A percentile compares a stretch with the other conserved stretches of the same genome.
Conservation (phyloP, 495 filamentous ascomycete species). For the Hyaloscypha finlandica region DNA sequence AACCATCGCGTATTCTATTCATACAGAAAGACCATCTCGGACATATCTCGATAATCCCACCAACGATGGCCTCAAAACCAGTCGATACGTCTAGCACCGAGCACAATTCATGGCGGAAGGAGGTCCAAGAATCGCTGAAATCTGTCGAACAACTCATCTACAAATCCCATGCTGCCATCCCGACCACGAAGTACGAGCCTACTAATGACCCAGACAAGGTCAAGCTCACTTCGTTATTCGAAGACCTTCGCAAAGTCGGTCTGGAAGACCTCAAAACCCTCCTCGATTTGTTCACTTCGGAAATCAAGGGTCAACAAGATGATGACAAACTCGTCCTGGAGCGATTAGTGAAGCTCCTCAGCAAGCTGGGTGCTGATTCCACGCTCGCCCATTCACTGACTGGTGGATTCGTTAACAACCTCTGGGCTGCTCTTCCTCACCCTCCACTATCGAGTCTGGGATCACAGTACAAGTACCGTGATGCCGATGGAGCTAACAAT, state of each 20-base stretch:
- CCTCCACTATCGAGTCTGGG: conserved; percentile 49
- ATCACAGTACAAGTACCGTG: conserved; percentile 59
- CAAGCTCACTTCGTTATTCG: conserved; percentile 15
- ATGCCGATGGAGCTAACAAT: conserved; percentile 72
- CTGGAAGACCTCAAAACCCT: conserved; percentile 37
- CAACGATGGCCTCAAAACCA: neutral
- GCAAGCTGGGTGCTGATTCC: conserved; percentile 38
- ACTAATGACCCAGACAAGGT: conserved; percentile 27
- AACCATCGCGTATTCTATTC: too few species aligned
- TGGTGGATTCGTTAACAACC: conserved; percentile 67
- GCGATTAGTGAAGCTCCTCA: conserved; percentile 37
- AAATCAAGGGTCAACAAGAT: conserved; percentile 37
- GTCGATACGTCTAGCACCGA: conserved; percentile 23
- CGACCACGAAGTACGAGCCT: conserved; percentile 35
- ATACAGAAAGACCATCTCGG: neutral
- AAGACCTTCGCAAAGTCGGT: conserved; percentile 25
- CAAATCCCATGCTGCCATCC: conserved; percentile 34
- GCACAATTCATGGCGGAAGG: conserved; percentile 17
- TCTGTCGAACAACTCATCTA: conserved; percentile 28
- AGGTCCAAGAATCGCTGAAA: conserved; percentile 19
- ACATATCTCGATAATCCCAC: neutral
- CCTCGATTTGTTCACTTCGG: conserved; percentile 36
- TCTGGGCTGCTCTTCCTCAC: conserved; percentile 66
- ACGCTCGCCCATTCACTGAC: conserved; percentile 51
- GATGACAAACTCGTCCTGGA: conserved; percentile 43